These are phyloP conservation scores for Jamesozyma hellenica DNA, from an alignment of 805 yeast genomes.

Conservation along the genomic window DNA sequence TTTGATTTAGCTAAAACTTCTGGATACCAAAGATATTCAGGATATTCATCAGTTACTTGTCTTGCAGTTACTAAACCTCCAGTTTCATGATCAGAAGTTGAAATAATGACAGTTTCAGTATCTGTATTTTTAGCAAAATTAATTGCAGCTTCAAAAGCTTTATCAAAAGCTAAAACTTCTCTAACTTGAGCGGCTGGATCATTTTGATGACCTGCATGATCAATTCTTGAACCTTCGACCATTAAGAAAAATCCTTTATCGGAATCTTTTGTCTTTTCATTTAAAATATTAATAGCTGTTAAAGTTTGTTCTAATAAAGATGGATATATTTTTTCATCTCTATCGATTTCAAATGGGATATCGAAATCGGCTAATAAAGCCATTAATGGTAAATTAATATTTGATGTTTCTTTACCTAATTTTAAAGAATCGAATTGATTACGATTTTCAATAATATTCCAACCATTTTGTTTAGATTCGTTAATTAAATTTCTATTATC, in stretches of 20 bases:
- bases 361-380: constrained; percentile 68
- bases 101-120: constrained; percentile 65
- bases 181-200: constrained; percentile 92
- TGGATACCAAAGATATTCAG: constrained; percentile 85
- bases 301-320: constrained; percentile 68
- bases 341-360: constrained; percentile 78
- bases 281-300: constrained; percentile 62
- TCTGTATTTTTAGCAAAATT: constrained; percentile 60
- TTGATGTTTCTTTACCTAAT: constrained; percentile 48
- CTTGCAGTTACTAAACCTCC: constrained; percentile 88
- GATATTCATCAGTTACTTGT: constrained; percentile 59
- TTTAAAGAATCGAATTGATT: constrained; percentile 47
- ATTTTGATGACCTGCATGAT: constrained; percentile 89
- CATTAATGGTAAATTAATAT: constrained; percentile 49
- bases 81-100: constrained; percentile 92
- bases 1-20: constrained; percentile 57
- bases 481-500: constrained; percentile 62
- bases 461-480: constrained; percentile 47
- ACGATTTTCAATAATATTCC: constrained; percentile 62
- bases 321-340: constrained; percentile 53
- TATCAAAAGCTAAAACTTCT: constrained; percentile 81
- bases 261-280: constrained; percentile 55
- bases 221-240: constrained; percentile 88
- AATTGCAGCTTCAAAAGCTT: constrained; percentile 64
- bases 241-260: constrained; percentile 79